Conservation (phyloP, 345 rosid species). For the Passiflora organensis region DNA sequence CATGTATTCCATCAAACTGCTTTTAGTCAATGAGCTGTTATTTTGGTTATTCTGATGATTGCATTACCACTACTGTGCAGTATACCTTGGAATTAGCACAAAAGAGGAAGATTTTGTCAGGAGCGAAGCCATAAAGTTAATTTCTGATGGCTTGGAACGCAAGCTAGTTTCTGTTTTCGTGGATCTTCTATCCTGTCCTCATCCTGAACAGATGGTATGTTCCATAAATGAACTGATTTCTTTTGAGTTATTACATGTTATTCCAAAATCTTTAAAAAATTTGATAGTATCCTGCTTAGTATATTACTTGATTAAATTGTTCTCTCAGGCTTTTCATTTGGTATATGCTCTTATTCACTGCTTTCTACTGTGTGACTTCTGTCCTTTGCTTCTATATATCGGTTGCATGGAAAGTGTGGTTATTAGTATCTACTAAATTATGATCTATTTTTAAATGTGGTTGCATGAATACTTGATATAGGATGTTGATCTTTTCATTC, state of each 20-base stretch:
- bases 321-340: no score
- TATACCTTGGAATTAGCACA: constrained; percentile 41
- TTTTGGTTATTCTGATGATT: not conserved
- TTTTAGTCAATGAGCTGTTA: constrained; percentile 1
- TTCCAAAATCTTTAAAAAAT: no score
- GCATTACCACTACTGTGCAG: constrained; percentile 39
- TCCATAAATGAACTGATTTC: constrained; percentile 2
- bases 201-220: constrained; percentile 70
- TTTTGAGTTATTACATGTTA: not conserved
- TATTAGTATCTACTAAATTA: constrained; percentile 5
- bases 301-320: no score
- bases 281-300: no score
- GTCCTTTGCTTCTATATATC: constrained; percentile 3
- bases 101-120: constrained; percentile 37
- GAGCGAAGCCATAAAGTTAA: constrained; percentile 53
- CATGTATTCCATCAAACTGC: not conserved
- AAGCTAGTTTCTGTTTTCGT: constrained; percentile 52
- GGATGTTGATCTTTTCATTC: constrained; percentile 72
- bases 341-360: no score
- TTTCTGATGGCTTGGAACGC: constrained; percentile 76
- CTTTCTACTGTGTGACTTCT: not conserved
- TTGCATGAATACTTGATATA: constrained; percentile 22
- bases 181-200: constrained; percentile 51
- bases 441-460: no score
- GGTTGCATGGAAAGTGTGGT: not conserved